Conservation (phyloP, 257 asterid genomes). For the Knoxia roxburghii region DNA sequence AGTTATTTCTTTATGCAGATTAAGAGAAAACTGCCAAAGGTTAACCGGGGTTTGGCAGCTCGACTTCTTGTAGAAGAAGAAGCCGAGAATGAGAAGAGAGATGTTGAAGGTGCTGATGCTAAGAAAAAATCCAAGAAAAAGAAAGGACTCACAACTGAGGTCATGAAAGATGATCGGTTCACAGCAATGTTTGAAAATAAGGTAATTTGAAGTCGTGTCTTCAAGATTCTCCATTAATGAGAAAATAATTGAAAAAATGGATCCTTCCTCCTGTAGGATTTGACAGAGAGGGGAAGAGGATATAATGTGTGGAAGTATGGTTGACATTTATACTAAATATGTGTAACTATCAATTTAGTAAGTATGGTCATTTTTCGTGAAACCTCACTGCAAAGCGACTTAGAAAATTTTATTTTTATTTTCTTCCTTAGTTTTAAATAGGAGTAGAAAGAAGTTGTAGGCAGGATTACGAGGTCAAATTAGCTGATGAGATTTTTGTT, state of each 20-base stretch:
- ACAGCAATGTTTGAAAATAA: conserved; percentile 44
- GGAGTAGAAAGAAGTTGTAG: not conserved
- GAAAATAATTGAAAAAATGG: not conserved
- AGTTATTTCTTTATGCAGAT: conserved; percentile 37
- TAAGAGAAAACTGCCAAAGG: conserved; percentile 73
- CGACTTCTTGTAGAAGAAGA: conserved; percentile 62
- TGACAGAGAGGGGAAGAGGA: not conserved
- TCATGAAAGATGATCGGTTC: conserved; percentile 74
- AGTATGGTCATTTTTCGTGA: not conserved
- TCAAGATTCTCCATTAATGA: not conserved
- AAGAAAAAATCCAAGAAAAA: conserved; percentile 69
- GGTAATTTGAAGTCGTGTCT: conserved; percentile 36
- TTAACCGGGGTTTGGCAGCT: conserved; percentile 51
- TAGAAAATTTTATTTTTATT: not conserved
- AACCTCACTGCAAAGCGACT: not conserved
- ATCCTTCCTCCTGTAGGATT: not conserved
- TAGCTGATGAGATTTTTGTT: not conserved
- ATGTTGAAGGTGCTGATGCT: conserved; percentile 40
- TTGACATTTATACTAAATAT: not conserved
- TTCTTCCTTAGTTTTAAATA: not conserved
- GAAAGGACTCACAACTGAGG: conserved; percentile 64
- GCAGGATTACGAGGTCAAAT: not conserved
- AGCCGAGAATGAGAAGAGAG: conserved; percentile 45
- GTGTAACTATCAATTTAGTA: not conserved
- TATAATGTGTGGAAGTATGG: not conserved